phyloP scores from a whole-genome alignment of 768 basidiomycete species.

The Wakefieldia striispora region DNA sequence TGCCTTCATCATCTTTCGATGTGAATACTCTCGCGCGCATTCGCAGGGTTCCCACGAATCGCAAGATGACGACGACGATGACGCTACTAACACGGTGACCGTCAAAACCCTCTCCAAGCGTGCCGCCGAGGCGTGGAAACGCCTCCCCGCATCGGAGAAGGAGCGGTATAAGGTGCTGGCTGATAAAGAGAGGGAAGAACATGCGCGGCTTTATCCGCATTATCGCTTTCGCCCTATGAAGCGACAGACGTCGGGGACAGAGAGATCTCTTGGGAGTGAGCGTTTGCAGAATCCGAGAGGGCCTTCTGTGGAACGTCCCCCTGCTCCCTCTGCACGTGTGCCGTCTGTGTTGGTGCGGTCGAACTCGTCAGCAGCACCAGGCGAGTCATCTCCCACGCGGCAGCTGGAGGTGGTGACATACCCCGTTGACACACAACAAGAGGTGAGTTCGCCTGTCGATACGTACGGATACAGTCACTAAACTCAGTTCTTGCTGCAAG shows the following conservation, averaged over 20 bases:
- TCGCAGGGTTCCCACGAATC: slow-evolving; percentile 36
- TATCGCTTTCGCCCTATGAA: slow-evolving; percentile 64
- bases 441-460: slow-evolving; percentile 8
- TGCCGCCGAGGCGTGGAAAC: slow-evolving; percentile 73
- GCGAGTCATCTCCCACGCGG: not conserved
- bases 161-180: slow-evolving; percentile 53
- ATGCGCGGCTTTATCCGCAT: slow-evolving; percentile 54
- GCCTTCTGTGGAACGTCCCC: slow-evolving; percentile 4
- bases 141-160: slow-evolving; percentile 47
- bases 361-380: slow-evolving; percentile 2
- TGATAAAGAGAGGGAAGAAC: slow-evolving; percentile 53
- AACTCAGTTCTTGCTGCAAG: not conserved
- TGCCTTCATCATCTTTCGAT: slow-evolving; percentile 72
- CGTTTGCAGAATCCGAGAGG: slow-evolving; percentile 2
- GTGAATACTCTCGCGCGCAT: slow-evolving; percentile 55
- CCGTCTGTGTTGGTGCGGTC: slow-evolving; percentile 18
- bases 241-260: slow-evolving; percentile 26
- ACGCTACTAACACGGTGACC: slow-evolving; percentile 9
- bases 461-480: not conserved
- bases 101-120: slow-evolving; percentile 71
- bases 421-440: not conserved
- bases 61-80: slow-evolving; percentile 31
- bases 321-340: not conserved
- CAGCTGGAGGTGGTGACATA: not conserved
- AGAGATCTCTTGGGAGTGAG: slow-evolving; percentile 10